Conservation (phyloP, 768 basidiomycete genomes). For the Suillus spraguei region DNA sequence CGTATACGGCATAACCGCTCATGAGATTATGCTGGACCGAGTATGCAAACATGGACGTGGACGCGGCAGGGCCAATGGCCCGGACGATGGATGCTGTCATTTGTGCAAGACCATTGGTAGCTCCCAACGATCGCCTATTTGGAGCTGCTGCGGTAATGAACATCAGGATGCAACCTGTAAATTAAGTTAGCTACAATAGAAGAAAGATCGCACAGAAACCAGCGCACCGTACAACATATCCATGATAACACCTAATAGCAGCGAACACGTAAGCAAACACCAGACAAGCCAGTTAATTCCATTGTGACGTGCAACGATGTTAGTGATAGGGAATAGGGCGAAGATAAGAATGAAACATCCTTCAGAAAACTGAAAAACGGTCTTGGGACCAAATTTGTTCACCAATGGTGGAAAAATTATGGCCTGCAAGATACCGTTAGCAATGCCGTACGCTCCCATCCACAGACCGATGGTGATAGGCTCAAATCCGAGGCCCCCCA, state of each 20-base stretch:
- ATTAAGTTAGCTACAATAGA: slow-evolving; percentile 12
- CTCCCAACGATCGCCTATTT: slow-evolving; percentile 66
- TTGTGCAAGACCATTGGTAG: slow-evolving; percentile 57
- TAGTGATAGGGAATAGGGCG: slow-evolving; percentile 34
- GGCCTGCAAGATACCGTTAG: slow-evolving; percentile 35
- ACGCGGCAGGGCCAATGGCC: slow-evolving; percentile 35
- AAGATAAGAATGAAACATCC: slow-evolving; percentile 32
- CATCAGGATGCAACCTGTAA: slow-evolving; percentile 66
- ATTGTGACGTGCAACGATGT: slow-evolving; percentile 27
- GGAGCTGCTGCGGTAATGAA: slow-evolving; percentile 69
- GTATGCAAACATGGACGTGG: slow-evolving; percentile 40
- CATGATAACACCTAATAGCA: slow-evolving; percentile 23
- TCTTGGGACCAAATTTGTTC: slow-evolving; percentile 32
- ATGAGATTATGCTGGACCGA: slow-evolving; percentile 38
- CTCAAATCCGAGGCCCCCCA: slow-evolving; percentile 40
- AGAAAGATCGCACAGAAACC: neutral
- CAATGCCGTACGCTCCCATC: slow-evolving; percentile 38
- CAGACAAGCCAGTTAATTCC: slow-evolving; percentile 29
- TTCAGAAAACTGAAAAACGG: slow-evolving; percentile 31
- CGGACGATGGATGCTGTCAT: slow-evolving; percentile 32
- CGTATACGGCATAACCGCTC: slow-evolving; percentile 40
- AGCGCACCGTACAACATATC: slow-evolving; percentile 37
- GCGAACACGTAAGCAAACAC: slow-evolving; percentile 28
- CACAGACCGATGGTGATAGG: slow-evolving; percentile 39
- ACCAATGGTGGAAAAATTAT: slow-evolving; percentile 36